Evolutionary conservation across 176 grass and related monocot species (phyloP), one percentile per base, ranked within the genome.

Genomic region (Miscanthus lutarioriparius): DNA sequence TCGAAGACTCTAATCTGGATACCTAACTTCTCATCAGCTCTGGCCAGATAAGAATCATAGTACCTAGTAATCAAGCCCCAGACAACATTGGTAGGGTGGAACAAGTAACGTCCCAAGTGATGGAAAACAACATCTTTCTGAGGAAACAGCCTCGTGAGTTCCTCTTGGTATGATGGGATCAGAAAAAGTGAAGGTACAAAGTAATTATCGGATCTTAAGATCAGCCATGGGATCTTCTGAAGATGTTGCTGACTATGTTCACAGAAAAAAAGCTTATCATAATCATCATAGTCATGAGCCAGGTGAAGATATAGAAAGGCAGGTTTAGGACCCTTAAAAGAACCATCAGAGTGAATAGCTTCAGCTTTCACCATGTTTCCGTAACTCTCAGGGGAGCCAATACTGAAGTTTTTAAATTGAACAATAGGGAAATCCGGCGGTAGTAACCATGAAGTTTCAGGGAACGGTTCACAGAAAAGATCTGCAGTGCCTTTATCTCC

Each of bases 1-100:
- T 95, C 89, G 7, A 99, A 99, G 63, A 92, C 88, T 85, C 96
- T 93, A 6, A 99, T 89, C 86, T 99, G 96, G 14, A 99, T 90
- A 26, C 96, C 96, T 27, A 99, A 14, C 68, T 32, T 96, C 77
- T 96, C 90, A 62, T 96, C 91, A 65, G 93, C 89, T 78, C 66
- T 96, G 15, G 91, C 79, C 37, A 94, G 89, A 81, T 92, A 97
- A 43, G 94, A 91, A 45, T 97, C 82, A 51, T 94, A 84, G 43
- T 91, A 94, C 83, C 92, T 94, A 66, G 79, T 91, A 49, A 94
- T 81, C 83, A 94, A 84, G 47, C 89, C 92, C 91, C 92, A 94
- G 8, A 94, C 89, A n/a, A 30, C 59, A 80, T 94, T 94, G 49
- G 41, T 91, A 14, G 92, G 92, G 40, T 94, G 92, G 79, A 91